Conservation (phyloP, 768 basidiomycete genomes). For the Lactarius psammicola region DNA sequence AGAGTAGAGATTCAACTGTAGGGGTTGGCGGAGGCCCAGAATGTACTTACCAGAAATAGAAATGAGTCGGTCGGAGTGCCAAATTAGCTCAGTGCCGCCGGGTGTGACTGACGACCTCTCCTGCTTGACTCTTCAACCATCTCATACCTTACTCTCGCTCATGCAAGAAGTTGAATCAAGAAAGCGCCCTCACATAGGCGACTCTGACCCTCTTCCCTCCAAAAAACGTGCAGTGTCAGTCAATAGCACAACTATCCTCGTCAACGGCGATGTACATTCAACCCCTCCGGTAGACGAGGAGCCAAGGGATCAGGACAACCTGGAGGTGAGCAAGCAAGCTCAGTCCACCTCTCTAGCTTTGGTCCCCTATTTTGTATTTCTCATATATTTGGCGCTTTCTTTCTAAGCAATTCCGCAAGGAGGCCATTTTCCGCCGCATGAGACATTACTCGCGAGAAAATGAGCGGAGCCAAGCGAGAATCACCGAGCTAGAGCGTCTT, state of each 20-base stretch:
- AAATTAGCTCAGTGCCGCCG: slow-evolving; percentile 10
- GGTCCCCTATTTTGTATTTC: slow-evolving; percentile 26
- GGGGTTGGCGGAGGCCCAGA: background rate
- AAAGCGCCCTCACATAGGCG: slow-evolving; percentile 30
- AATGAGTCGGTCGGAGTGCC: slow-evolving; percentile 20
- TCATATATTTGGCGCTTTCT: background rate
- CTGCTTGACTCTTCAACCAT: background rate
- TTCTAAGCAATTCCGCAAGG: slow-evolving; percentile 77
- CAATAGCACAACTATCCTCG: slow-evolving; percentile 29
- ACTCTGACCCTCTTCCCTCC: slow-evolving; percentile 28
- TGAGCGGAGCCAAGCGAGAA: slow-evolving; percentile 58
- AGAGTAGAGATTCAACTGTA: slow-evolving; percentile 37
- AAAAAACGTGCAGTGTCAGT: slow-evolving; percentile 35
- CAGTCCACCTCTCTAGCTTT: slow-evolving; percentile 31
- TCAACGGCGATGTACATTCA: slow-evolving; percentile 30
- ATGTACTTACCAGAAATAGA: slow-evolving; percentile 1
- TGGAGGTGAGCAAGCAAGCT: slow-evolving; percentile 52
- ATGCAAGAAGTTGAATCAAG: slow-evolving; percentile 29
- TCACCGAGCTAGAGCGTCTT: slow-evolving; percentile 63
- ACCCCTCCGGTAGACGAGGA: slow-evolving; percentile 29
- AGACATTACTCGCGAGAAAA: slow-evolving; percentile 75
- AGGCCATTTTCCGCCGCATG: slow-evolving; percentile 84
- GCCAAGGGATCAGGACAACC: slow-evolving; percentile 42
- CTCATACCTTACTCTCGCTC: background rate
- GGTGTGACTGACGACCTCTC: background rate